Percentiles rank a stretch among this genome's conserved stretches.
phyloP scores from a whole-genome alignment of 768 basidiomycete genomes.

The Rhizopogon roseolus region DNA sequence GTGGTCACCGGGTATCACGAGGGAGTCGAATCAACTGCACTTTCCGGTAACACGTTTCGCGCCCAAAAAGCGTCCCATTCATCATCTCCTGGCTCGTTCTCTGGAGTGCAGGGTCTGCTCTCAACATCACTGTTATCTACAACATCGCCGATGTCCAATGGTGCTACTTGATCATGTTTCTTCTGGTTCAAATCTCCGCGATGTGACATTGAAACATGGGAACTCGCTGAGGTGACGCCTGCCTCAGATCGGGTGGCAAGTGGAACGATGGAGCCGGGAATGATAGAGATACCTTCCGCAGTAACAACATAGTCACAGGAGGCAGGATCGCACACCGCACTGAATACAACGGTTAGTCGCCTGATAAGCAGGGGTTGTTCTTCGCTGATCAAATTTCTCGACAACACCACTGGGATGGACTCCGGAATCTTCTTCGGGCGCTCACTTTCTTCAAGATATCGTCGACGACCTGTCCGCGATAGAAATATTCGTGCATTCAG shows the following conservation, averaged over 20 bases:
- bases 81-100: conserved; percentile 28
- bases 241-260: not conserved
- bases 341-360: conserved; percentile 75
- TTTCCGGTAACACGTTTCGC: conserved; percentile 36
- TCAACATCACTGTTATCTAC: conserved; percentile 20
- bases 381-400: conserved; percentile 15
- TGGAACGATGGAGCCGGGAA: conserved; percentile 19
- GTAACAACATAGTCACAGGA: conserved; percentile 78
- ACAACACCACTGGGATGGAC: conserved; percentile 8
- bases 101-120: conserved; percentile 15
- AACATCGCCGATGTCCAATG: conserved; percentile 31
- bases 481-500: conserved; percentile 84
- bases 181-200: not conserved
- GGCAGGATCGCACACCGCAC: conserved; percentile 48
- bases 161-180: conserved; percentile 22
- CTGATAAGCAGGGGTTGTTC: conserved; percentile 55
- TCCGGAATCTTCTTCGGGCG: conserved; percentile 17
- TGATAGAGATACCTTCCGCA: conserved; percentile 45
- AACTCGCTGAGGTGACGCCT: not conserved
- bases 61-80: conserved; percentile 49
- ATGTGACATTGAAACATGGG: not conserved
- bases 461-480: conserved; percentile 66
- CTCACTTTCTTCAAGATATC: conserved; percentile 41
- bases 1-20: not conserved
- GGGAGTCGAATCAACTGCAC: conserved; percentile 5